Conservation (phyloP, 2,329 filamentous ascomycete genomes). For the Coleophoma eucalyptorum region DNA sequence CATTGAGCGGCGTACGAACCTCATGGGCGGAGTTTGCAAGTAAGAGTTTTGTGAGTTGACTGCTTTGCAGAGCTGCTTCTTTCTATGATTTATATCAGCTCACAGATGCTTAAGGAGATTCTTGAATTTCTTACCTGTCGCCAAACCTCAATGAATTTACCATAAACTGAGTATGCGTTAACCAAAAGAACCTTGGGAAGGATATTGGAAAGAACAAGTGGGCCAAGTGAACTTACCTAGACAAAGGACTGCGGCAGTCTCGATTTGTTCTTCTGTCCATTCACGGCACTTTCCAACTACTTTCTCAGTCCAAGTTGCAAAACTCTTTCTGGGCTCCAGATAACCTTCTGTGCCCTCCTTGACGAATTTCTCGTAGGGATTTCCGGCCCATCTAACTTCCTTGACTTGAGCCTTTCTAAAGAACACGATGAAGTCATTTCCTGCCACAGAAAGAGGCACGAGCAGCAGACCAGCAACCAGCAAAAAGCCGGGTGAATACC, state of each 20-base stretch:
- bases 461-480: conserved; percentile 75
- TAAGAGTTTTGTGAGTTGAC: conserved; percentile 72
- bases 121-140: conserved; percentile 41
- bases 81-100: conserved; percentile 84
- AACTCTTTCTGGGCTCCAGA: conserved; percentile 75
- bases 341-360: conserved; percentile 70
- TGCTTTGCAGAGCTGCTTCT: conserved; percentile 77
- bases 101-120: conserved; percentile 45
- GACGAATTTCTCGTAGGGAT: conserved; percentile 76
- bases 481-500: conserved; percentile 75
- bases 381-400: conserved; percentile 78
- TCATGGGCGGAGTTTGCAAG: conserved; percentile 89
- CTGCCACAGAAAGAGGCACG: conserved; percentile 73
- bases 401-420: conserved; percentile 75
- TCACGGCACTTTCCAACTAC: conserved; percentile 79
- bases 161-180: conserved; percentile 53
- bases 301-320: conserved; percentile 77
- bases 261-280: conserved; percentile 85
- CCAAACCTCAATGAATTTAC: conserved; percentile 87
- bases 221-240: conserved; percentile 30
- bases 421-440: conserved; percentile 85
- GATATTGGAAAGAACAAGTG: neutral
- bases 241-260: conserved; percentile 83
- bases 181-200: no score
- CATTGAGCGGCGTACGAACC: conserved; percentile 85